Evolutionary conservation across 148 eudicot genomes (phyloP).

Genomic region (Rhododendron griersonianum): DNA sequence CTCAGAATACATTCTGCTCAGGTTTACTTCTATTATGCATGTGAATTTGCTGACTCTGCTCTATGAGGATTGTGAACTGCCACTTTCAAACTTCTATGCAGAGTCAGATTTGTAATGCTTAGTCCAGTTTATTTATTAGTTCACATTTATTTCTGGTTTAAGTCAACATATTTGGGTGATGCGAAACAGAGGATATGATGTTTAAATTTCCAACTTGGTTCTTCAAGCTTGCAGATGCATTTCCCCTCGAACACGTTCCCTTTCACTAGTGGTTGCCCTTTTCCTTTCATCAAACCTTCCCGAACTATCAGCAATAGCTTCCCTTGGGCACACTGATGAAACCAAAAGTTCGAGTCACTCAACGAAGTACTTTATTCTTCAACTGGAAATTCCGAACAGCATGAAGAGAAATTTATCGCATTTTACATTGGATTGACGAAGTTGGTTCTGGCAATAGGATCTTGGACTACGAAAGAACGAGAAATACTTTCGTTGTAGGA

Average conservation of each 20-base stretch:
- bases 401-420: background rate
- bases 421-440: background rate
- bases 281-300: background rate
- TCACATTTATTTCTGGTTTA: background rate
- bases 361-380: background rate
- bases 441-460: background rate
- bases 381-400: background rate
- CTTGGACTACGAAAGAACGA: too few relatives aligned
- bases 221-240: background rate
- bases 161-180: background rate
- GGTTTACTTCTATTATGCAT: background rate
- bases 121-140: background rate
- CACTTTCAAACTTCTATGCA: background rate
- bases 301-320: background rate
- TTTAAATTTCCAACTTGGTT: background rate
- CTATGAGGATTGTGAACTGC: background rate
- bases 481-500: background rate
- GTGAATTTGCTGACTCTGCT: background rate
- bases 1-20: background rate
- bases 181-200: background rate
- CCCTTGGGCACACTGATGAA: background rate
- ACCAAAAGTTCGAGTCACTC: background rate
- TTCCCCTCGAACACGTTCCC: background rate
- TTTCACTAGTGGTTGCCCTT: background rate
- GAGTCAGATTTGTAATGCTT: background rate